These are phyloP conservation scores for Camelina hispida DNA, from an alignment of 345 rosid genomes.

Conservation along the genomic window DNA sequence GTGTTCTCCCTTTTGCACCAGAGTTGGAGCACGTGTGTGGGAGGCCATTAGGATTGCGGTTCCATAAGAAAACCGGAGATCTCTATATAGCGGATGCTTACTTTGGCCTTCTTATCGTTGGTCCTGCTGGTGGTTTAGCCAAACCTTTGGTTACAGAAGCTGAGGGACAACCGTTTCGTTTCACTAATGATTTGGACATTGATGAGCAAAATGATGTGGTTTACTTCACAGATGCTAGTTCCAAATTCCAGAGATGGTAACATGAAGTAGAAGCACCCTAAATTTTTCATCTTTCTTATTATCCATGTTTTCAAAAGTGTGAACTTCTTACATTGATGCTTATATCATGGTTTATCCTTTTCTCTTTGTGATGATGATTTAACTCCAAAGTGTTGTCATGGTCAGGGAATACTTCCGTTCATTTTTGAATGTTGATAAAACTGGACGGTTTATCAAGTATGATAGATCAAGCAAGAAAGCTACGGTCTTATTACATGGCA, in stretches of 20 bases:
- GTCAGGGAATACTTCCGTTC: constrained; percentile 62
- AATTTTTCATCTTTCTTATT: constrained; percentile 5
- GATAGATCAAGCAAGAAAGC: constrained; percentile 58
- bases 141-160: constrained; percentile 56
- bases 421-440: constrained; percentile 54
- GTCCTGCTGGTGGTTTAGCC: constrained; percentile 73
- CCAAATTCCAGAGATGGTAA: constrained; percentile 69
- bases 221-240: constrained; percentile 77
- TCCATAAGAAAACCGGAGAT: constrained; percentile 66
- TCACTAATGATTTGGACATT: constrained; percentile 78
- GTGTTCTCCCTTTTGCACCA: constrained; percentile 69
- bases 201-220: constrained; percentile 60
- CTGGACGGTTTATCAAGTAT: constrained; percentile 72
- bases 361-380: constrained; percentile 11
- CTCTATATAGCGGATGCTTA: constrained; percentile 85
- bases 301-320: neutral
- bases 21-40: constrained; percentile 77
- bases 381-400: constrained; percentile 9
- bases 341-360: neutral
- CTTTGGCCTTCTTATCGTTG: constrained; percentile 67
- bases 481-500: constrained; percentile 52
- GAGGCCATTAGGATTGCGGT: constrained; percentile 74
- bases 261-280: neutral
- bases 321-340: neutral
- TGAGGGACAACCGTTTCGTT: constrained; percentile 59